Evolutionary conservation across 352 stramenopile genomes (phyloP).

Genomic region (Phytopythium chamaehyphon): DNA sequence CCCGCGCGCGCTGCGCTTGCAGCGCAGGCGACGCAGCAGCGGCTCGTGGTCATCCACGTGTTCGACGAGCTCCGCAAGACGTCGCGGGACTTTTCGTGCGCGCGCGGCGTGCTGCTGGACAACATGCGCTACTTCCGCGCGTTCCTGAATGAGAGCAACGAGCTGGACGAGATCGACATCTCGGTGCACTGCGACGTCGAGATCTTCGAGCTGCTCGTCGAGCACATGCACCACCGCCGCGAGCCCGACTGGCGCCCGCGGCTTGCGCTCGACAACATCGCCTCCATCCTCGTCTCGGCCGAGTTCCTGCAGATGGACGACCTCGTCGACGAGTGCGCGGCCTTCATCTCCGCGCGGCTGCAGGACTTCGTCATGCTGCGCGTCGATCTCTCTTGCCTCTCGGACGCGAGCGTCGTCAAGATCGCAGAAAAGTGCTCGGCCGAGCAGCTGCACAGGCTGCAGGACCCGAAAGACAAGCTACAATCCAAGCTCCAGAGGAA

Average conservation of each 20-base stretch:
- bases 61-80: conserved; percentile 87
- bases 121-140: conserved; percentile 91
- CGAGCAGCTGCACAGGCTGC: conserved; percentile 55
- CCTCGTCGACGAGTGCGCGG: conserved; percentile 81
- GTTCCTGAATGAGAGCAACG: conserved; percentile 75
- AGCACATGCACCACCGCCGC: conserved; percentile 72
- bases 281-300: conserved; percentile 88
- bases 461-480: conserved; percentile 87
- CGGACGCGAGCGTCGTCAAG: conserved; percentile 60
- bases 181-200: conserved; percentile 91
- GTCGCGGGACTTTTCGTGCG: conserved; percentile 83
- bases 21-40: conserved; percentile 6
- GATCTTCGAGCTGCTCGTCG: conserved; percentile 90
- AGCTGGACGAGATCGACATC: conserved; percentile 90
- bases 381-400: conserved; percentile 86
- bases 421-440: conserved; percentile 59
- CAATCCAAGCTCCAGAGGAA: conserved; percentile 80
- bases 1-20: too few relatives aligned
- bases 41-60: conserved; percentile 85
- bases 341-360: conserved; percentile 67
- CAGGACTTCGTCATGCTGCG: conserved; percentile 82
- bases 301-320: conserved; percentile 91
- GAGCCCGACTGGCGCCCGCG: conserved; percentile 37
- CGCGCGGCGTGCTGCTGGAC: conserved; percentile 68
- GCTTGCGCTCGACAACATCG: conserved; percentile 69